These are phyloP conservation scores for Echeveria elegans DNA, from an alignment of 164 flowering plant species.

Conservation along the genomic window DNA sequence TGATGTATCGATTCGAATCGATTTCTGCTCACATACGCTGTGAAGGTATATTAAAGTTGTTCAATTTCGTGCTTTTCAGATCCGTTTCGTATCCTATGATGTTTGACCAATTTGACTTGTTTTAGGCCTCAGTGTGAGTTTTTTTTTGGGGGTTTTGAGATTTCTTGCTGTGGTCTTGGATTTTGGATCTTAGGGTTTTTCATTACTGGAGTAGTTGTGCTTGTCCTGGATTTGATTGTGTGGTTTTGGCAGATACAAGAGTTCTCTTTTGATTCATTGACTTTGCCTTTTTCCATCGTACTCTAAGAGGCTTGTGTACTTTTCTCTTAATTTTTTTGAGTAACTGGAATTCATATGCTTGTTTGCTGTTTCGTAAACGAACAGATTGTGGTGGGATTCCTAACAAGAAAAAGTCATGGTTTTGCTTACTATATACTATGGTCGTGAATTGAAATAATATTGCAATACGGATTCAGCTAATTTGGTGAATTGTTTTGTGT, in stretches of 20 bases:
- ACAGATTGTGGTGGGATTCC: neutral
- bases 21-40: constrained; percentile 20
- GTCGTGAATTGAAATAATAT: too few relatives aligned
- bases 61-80: neutral
- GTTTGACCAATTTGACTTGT: constrained; percentile 6
- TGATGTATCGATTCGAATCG: constrained; percentile 42
- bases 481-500: neutral
- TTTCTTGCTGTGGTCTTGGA: neutral
- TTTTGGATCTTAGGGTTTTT: neutral
- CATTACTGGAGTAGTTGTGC: neutral
- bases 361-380: neutral
- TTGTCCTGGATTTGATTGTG: neutral
- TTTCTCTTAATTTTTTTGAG: neutral
- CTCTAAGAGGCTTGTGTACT: neutral
- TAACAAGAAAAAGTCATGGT: neutral
- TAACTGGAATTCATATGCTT: neutral
- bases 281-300: too few relatives aligned
- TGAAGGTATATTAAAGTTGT: constrained; percentile 25
- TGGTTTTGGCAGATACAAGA: neutral
- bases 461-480: neutral
- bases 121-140: neutral
- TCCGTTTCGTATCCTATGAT: constrained; percentile 9
- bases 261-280: neutral
- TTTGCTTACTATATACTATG: too few relatives aligned
- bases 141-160: neutral